Percentiles rank a stretch among this genome's conserved stretches.
Evolutionary conservation across 108 stramenopile species (phyloP).

Genomic region (Fragilariopsis cylindrus): DNA sequence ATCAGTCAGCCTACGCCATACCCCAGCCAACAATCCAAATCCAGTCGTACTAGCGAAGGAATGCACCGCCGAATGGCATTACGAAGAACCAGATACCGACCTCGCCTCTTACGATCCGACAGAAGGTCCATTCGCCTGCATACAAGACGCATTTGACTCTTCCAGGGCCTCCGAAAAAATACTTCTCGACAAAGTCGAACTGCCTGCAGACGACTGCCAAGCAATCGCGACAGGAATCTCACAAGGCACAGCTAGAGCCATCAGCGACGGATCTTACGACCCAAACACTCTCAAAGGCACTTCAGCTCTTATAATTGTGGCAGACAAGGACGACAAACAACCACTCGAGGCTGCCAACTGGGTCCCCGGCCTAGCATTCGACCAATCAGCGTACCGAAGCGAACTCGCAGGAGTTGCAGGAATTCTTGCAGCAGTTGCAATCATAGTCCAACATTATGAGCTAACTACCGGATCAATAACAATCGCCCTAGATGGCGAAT

Average conservation of each 20-base stretch:
- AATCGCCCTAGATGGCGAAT: constrained; percentile 9
- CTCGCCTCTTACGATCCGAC: too few species aligned
- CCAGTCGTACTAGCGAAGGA: too few species aligned
- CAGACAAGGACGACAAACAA: not conserved
- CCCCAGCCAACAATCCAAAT: too few species aligned
- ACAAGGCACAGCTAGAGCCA: not conserved
- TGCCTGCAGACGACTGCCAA: not conserved
- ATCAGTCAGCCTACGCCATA: too few species aligned
- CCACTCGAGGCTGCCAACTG: too few species aligned
- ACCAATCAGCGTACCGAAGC: constrained; percentile 4
- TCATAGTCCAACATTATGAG: not conserved
- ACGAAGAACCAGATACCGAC: too few species aligned
- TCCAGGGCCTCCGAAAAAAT: not conserved
- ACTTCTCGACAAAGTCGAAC: not conserved
- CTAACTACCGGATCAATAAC: constrained; percentile 1
- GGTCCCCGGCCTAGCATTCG: not conserved
- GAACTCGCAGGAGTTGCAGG: constrained; percentile 1
- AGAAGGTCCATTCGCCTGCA: too few species aligned
- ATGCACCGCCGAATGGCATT: too few species aligned
- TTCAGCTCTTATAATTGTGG: not conserved
- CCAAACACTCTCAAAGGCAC: not conserved
- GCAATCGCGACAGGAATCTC: not conserved
- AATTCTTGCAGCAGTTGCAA: not conserved
- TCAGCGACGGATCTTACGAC: constrained; percentile 8
- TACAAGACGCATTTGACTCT: too few species aligned